A percentile compares a stretch with the other conserved stretches of the same genome.
Evolutionary conservation across 129 eudicot genomes (phyloP).

Genomic region (Lonicera japonica): DNA sequence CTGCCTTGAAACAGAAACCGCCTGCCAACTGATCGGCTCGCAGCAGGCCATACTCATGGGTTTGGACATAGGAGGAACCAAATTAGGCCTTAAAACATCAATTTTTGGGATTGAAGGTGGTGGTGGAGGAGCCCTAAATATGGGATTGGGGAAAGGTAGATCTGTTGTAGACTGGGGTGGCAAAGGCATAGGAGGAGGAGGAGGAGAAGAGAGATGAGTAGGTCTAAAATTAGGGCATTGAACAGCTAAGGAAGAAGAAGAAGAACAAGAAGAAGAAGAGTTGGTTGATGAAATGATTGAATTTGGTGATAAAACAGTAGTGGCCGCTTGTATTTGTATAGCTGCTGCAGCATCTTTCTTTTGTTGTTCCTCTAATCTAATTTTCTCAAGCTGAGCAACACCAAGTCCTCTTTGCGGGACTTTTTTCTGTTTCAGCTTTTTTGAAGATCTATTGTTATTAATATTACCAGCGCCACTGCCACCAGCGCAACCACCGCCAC

Average conservation of each 20-base stretch:
- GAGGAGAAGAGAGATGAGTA: conserved; percentile 13
- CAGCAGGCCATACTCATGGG: conserved; percentile 14
- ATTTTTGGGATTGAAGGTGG: conserved; percentile 17
- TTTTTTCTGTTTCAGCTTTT: conserved; percentile 65
- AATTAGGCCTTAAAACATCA: conserved; percentile 18
- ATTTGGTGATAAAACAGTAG: conserved; percentile 23
- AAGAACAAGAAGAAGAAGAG: conserved; percentile 35
- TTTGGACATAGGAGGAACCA: conserved; percentile 25
- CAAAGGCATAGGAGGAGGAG: conserved; percentile 18
- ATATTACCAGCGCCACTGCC: conserved; percentile 24
- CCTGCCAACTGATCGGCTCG: conserved; percentile 18
- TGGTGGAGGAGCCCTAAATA: conserved; percentile 17
- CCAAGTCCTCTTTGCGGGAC: conserved; percentile 96
- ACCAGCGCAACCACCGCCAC: conserved; percentile 20
- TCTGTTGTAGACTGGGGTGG: conserved; percentile 31
- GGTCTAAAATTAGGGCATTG: conserved; percentile 34
- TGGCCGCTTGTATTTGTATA: conserved; percentile 15
- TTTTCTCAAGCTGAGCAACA: conserved; percentile 90
- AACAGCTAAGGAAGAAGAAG: conserved; percentile 32
- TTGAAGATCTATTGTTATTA: conserved; percentile 34
- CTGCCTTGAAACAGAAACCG: too few species aligned
- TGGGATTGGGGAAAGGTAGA: conserved; percentile 22
- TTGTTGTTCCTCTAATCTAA: conserved; percentile 65
- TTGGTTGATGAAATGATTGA: conserved; percentile 32
- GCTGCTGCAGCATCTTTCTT: conserved; percentile 42